These are phyloP conservation scores for Macrocystidia cucumis DNA, from an alignment of 1,284 basidiomycete species.

Conservation along the genomic window DNA sequence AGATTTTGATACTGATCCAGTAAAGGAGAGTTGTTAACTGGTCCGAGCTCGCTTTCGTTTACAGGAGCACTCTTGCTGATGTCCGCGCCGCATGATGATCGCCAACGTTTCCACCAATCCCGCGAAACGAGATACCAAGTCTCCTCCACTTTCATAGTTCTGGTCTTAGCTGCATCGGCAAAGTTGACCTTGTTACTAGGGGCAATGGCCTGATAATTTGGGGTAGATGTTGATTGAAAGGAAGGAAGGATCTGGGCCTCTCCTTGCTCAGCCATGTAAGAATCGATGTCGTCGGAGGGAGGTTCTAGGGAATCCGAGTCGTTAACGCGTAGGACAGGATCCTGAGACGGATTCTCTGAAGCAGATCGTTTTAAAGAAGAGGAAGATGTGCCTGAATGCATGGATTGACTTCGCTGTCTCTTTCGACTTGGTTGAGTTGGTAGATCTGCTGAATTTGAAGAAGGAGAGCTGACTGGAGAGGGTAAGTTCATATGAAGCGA, in stretches of 20 bases:
- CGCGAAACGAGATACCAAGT: constrained; percentile 74
- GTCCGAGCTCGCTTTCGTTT: constrained; percentile 56
- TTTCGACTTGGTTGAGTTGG: constrained; percentile 31
- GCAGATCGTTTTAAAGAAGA: constrained; percentile 67
- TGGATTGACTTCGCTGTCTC: constrained; percentile 39
- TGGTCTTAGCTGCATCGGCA: constrained; percentile 38
- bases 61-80: constrained; percentile 59
- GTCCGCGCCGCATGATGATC: constrained; percentile 58
- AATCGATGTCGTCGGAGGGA: constrained; percentile 48
- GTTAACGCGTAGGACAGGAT: constrained; percentile 29
- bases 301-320: constrained; percentile 35
- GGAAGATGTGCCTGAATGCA: constrained; percentile 44
- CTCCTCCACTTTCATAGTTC: constrained; percentile 54
- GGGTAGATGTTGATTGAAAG: constrained; percentile 13
- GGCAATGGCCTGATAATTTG: constrained; percentile 21
- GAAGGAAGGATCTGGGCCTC: constrained; percentile 29
- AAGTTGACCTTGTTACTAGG: constrained; percentile 38
- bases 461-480: constrained; percentile 22
- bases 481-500: constrained; percentile 21
- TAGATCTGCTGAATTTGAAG: constrained; percentile 18
- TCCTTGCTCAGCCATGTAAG: constrained; percentile 67
- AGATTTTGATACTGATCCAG: constrained; percentile 48
- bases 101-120: constrained; percentile 71
- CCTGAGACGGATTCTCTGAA: constrained; percentile 47
- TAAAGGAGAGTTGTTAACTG: constrained; percentile 68